A percentile compares a stretch with the other conserved stretches of the same genome.
Evolutionary conservation across 371 early-diverging fungal genomes (phyloP).

Genomic region (Apophysomyces variabilis): DNA sequence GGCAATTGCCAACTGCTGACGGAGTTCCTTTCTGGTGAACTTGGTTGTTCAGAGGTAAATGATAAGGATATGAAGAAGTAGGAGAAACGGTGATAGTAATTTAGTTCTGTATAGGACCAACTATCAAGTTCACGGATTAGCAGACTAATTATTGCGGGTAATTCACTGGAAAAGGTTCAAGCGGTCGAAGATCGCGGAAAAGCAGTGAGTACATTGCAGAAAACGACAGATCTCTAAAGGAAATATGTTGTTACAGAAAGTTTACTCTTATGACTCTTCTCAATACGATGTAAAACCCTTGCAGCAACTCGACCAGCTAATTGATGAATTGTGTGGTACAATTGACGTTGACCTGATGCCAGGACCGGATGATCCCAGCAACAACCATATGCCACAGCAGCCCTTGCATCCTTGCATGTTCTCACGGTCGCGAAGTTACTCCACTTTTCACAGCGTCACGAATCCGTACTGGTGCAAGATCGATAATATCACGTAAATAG

Average conservation of each 20-base stretch:
- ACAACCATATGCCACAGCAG: slow-evolving; percentile 84
- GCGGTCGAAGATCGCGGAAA: slow-evolving; percentile 39
- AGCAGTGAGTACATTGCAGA: slow-evolving; percentile 24
- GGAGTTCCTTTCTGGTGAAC: slow-evolving; percentile 82
- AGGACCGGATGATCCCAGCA: slow-evolving; percentile 82
- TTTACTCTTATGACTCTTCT: slow-evolving; percentile 59
- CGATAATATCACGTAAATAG: slow-evolving; percentile 60
- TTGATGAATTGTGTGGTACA: slow-evolving; percentile 64
- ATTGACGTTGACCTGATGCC: slow-evolving; percentile 86
- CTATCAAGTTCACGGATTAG: slow-evolving; percentile 51
- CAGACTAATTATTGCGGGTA: slow-evolving; percentile 79
- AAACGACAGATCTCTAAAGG: not conserved
- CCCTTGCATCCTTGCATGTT: slow-evolving; percentile 78
- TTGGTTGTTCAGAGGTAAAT: slow-evolving; percentile 61
- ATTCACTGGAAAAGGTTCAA: slow-evolving; percentile 59
- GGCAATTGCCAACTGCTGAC: slow-evolving; percentile 71
- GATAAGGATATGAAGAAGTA: not conserved
- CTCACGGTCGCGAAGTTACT: slow-evolving; percentile 53
- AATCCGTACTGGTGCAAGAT: slow-evolving; percentile 83
- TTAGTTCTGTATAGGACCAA: slow-evolving; percentile 51
- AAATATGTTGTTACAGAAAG: slow-evolving; percentile 34
- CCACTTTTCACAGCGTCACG: slow-evolving; percentile 70
- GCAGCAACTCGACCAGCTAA: slow-evolving; percentile 55
- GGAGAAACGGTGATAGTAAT: not conserved
- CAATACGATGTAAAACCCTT: slow-evolving; percentile 50